Evolutionary conservation across 129 eudicot genomes (phyloP).

Genomic region (Artemisia tridentata): DNA sequence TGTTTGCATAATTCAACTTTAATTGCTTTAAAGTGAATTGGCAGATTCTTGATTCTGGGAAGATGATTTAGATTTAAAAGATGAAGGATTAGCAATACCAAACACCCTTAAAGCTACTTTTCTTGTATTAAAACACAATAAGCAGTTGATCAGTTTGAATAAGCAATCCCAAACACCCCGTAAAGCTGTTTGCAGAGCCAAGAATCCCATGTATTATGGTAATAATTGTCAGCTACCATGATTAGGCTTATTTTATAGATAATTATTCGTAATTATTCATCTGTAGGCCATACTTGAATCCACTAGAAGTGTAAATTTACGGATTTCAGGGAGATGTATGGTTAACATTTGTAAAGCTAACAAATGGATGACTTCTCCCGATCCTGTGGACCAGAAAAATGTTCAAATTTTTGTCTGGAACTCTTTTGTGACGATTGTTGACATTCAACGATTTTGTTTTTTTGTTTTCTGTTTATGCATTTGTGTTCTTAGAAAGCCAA

Average conservation of each 20-base stretch:
- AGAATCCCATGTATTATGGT: neutral
- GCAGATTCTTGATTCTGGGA: constrained; percentile 9
- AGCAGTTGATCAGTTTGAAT: no score
- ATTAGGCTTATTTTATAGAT: neutral
- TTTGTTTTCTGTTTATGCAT: neutral
- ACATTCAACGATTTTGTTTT: no score
- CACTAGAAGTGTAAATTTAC: neutral
- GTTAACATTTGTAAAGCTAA: neutral
- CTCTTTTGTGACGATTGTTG: no score
- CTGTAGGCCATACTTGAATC: neutral
- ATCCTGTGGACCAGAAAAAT: neutral
- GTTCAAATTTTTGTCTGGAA: no score
- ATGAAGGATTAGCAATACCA: no score
- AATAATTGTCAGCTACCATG: neutral
- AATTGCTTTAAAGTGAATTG: neutral
- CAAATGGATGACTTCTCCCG: neutral
- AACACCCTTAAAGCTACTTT: no score
- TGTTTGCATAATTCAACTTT: constrained; percentile 7
- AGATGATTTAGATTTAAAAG: neutral
- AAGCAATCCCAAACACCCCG: no score
- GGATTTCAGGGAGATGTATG: neutral
- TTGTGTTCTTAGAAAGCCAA: neutral
- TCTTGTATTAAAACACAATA: no score
- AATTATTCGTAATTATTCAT: no score
- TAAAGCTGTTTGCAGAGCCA: neutral